These are phyloP conservation scores for Ligustrum vulgare DNA, from an alignment of 257 asterid species.

Conservation along the genomic window DNA sequence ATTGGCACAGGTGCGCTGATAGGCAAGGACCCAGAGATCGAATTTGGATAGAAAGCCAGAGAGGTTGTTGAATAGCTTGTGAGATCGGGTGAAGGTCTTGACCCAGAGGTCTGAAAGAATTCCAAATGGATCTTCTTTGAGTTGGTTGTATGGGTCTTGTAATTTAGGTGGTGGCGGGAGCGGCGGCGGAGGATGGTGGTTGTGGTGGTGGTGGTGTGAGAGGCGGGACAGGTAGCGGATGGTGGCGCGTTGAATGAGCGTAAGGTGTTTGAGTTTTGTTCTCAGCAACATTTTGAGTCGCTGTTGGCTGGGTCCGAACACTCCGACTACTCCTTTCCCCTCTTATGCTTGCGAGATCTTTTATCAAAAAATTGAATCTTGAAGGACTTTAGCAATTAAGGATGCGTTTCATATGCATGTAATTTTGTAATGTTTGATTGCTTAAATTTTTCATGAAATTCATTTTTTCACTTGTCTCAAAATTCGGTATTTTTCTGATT, in stretches of 20 bases:
- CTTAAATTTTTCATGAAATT: too few species aligned
- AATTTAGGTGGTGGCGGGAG: constrained; percentile 31
- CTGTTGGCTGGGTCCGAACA: background rate
- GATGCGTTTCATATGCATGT: too few species aligned
- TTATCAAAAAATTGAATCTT: too few species aligned
- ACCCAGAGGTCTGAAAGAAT: constrained; percentile 81
- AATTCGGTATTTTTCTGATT: too few species aligned
- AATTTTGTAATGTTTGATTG: too few species aligned
- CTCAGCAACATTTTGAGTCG: constrained; percentile 49
- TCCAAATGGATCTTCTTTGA: constrained; percentile 79
- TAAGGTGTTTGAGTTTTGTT: constrained; percentile 64
- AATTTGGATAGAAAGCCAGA: constrained; percentile 82
- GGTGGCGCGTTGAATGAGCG: constrained; percentile 23
- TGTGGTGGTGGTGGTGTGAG: constrained; percentile 23
- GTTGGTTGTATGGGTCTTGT: constrained; percentile 53
- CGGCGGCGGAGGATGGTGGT: constrained; percentile 26
- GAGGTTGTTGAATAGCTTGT: constrained; percentile 69
- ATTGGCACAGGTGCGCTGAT: constrained; percentile 90
- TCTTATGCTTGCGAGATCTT: too few species aligned
- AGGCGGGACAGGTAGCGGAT: constrained; percentile 23
- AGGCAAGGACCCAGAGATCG: constrained; percentile 94
- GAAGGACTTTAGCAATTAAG: too few species aligned
- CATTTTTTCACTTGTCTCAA: too few species aligned
- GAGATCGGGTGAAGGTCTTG: constrained; percentile 69
- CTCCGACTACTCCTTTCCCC: background rate